These are phyloP conservation scores for Trichoderma hamatum DNA, from an alignment of 2,329 filamentous ascomycete genomes.

Conservation along the genomic window DNA sequence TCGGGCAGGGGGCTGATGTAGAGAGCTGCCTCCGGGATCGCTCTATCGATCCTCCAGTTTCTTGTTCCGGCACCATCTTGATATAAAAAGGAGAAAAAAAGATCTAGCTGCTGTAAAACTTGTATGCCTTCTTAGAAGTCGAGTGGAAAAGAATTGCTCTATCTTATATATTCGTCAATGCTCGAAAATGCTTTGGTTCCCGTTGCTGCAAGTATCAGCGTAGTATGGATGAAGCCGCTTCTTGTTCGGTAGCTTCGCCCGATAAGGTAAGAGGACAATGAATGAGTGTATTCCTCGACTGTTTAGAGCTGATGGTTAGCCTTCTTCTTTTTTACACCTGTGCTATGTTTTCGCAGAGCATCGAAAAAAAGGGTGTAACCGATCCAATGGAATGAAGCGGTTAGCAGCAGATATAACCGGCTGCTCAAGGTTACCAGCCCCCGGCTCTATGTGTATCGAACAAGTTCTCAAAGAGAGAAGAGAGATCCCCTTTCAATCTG, in stretches of 20 bases:
- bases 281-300: constrained; percentile 9
- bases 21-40: constrained; percentile 42
- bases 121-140: not conserved
- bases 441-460: constrained; percentile 2
- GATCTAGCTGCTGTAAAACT: not conserved
- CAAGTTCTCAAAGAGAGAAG: constrained; percentile 13
- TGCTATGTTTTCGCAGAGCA: constrained; percentile 7
- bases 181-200: not conserved
- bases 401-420: constrained; percentile 12
- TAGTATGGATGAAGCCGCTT: not conserved
- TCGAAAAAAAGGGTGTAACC: constrained; percentile 2
- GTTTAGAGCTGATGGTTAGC: constrained; percentile 13
- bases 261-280: constrained; percentile 4
- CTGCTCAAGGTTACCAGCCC: constrained; percentile 6
- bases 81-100: not conserved
- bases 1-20: constrained; percentile 46
- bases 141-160: not conserved
- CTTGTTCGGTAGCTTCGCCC: constrained; percentile 3
- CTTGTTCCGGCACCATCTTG: constrained; percentile 51
- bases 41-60: constrained; percentile 47
- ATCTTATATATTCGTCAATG: constrained; percentile 3
- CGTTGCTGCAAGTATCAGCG: not conserved
- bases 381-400: constrained; percentile 10
- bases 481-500: not conserved
- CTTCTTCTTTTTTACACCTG: not conserved